Conservation (phyloP, 352 stramenopile species). For the Pythium brassicae region DNA sequence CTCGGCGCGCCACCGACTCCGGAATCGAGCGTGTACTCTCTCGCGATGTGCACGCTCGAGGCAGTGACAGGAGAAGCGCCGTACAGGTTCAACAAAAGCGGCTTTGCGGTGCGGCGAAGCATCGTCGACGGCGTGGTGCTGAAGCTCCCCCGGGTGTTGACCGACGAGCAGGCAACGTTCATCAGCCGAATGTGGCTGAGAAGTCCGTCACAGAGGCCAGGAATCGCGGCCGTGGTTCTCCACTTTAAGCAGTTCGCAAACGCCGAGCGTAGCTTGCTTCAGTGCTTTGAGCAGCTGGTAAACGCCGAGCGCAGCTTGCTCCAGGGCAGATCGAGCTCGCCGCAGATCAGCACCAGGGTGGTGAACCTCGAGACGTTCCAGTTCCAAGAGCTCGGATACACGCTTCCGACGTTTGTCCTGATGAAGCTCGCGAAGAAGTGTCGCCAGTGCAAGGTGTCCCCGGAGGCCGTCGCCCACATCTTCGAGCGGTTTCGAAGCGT, state of each 20-base stretch:
- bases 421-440: neutral
- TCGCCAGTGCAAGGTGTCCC: neutral
- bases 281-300: neutral
- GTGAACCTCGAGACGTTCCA: neutral
- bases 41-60: constrained; percentile 5
- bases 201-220: neutral
- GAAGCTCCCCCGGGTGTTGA: neutral
- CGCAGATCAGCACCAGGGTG: neutral
- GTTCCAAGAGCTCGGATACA: neutral
- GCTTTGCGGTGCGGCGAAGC: neutral
- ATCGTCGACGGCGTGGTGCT: neutral
- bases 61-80: neutral
- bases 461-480: neutral
- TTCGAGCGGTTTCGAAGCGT: neutral
- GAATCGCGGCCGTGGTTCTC: neutral
- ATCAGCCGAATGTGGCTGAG: neutral
- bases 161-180: neutral
- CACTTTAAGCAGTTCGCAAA: neutral
- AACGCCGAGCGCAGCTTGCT: neutral
- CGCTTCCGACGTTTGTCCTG: neutral
- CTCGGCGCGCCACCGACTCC: neutral
- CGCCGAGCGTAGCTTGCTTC: neutral
- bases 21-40: constrained; percentile 1
- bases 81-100: neutral
- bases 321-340: neutral